Conservation (phyloP, 345 rosid genomes). For the Erysimum cheiranthoides region DNA sequence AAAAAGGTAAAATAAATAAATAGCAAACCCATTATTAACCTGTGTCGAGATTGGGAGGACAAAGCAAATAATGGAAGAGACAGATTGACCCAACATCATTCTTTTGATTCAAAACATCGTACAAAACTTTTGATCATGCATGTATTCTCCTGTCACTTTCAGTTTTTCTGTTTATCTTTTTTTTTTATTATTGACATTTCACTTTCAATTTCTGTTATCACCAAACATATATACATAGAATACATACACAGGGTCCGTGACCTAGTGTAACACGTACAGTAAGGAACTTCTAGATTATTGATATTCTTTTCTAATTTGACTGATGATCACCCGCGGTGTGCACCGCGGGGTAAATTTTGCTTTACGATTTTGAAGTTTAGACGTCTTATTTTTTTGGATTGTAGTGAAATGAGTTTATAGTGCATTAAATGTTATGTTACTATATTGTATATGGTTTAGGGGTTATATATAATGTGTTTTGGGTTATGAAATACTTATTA, state of each 20-base stretch:
- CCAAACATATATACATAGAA: neutral
- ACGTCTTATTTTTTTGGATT: too few relatives aligned
- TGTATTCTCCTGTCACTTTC: conserved; percentile 31
- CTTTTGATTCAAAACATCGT: conserved; percentile 37
- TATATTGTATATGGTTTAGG: too few relatives aligned
- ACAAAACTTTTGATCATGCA: conserved; percentile 32
- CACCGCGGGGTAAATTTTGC: too few relatives aligned
- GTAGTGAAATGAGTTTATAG: too few relatives aligned
- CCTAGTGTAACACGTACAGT: neutral
- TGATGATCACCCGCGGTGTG: too few relatives aligned
- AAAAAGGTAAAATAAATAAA: neutral
- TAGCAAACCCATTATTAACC: neutral
- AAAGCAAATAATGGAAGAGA: conserved; percentile 19
- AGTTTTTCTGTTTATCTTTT: too few relatives aligned
- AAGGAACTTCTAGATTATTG: neutral
- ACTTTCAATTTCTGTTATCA: conserved; percentile 12
- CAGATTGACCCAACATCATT: conserved; percentile 17
- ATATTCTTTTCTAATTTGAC: neutral
- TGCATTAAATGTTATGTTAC: too few relatives aligned
- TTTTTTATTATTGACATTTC: neutral
- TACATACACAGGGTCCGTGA: neutral
- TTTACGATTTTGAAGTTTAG: too few relatives aligned
- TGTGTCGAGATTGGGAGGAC: conserved; percentile 4
- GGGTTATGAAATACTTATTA: too few relatives aligned
- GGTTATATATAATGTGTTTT: too few relatives aligned